These are phyloP conservation scores for Sporothrix brunneoviolacea DNA, from an alignment of 2,329 filamentous ascomycete genomes.

Conservation along the genomic window DNA sequence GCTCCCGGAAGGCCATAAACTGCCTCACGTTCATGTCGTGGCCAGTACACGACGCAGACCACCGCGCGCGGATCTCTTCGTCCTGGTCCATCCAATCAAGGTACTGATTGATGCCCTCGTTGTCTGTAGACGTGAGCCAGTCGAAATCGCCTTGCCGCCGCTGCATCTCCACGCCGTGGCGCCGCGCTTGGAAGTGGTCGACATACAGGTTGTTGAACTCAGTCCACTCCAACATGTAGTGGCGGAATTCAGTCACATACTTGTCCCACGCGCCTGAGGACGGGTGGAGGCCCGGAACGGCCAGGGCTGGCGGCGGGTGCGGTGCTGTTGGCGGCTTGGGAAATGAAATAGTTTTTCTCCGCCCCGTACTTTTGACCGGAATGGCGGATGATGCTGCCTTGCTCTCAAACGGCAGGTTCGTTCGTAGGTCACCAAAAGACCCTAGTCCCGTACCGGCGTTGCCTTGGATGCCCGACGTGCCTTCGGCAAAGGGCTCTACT, in stretches of 20 bases:
- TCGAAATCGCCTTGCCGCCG: constrained; percentile 36
- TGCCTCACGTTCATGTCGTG: constrained; percentile 54
- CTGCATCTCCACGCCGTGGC: constrained; percentile 34
- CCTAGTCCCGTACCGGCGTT: constrained; percentile 35
- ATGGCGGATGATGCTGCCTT: constrained; percentile 27
- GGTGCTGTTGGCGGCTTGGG: constrained; percentile 46
- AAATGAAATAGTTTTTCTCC: constrained; percentile 36
- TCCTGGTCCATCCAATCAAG: constrained; percentile 57
- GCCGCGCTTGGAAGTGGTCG: constrained; percentile 48
- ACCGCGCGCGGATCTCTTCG: constrained; percentile 53
- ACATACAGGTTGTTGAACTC: constrained; percentile 47
- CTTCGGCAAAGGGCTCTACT: constrained; percentile 46
- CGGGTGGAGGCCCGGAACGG: constrained; percentile 38
- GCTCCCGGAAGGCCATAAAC: constrained; percentile 44
- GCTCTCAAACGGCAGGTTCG: constrained; percentile 51
- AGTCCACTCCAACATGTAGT: constrained; percentile 47
- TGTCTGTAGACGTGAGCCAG: constrained; percentile 38
- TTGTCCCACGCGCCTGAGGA: constrained; percentile 39
- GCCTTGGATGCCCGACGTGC: constrained; percentile 22
- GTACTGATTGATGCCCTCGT: constrained; percentile 50
- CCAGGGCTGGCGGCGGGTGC: constrained; percentile 36
- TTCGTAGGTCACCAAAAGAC: constrained; percentile 50
- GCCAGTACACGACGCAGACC: constrained; percentile 51
- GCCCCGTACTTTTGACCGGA: constrained; percentile 6
- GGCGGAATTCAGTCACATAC: constrained; percentile 47